Conservation (phyloP, 1,284 basidiomycete genomes). For the Leccinum laetum region DNA sequence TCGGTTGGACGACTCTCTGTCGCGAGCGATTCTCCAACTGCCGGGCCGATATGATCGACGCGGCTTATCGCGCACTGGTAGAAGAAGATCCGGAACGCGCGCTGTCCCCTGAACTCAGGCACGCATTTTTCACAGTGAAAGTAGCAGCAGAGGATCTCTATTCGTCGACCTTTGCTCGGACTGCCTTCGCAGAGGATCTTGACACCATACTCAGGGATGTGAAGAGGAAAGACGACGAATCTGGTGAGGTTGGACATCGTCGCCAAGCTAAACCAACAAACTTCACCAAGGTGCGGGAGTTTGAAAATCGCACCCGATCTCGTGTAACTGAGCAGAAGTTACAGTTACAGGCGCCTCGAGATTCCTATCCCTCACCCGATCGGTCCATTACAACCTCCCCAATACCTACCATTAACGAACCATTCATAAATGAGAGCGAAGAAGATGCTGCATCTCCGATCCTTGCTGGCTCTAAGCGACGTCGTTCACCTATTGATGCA, state of each 20-base stretch:
- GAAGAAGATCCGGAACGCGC: conserved; percentile 27
- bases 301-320: background rate
- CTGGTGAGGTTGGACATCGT: no score
- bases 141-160: conserved; percentile 34
- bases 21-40: conserved; percentile 39
- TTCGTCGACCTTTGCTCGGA: conserved; percentile 28
- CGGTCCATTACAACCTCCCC: conserved; percentile 5
- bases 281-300: conserved; percentile 6
- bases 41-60: conserved; percentile 38
- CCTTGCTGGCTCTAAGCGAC: conserved; percentile 26
- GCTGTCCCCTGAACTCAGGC: conserved; percentile 27
- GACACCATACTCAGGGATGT: conserved; percentile 29
- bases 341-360: conserved; percentile 12
- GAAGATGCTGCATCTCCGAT: conserved; percentile 10
- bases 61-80: conserved; percentile 41
- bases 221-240: background rate
- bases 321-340: background rate
- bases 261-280: background rate
- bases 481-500: conserved; percentile 10
- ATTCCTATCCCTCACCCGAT: conserved; percentile 17
- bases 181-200: conserved; percentile 27
- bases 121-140: conserved; percentile 38
- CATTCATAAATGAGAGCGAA: conserved; percentile 10
- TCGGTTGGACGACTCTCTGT: conserved; percentile 50
- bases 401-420: conserved; percentile 1